Conservation (phyloP, 2,329 filamentous ascomycete species). For the Akanthomyces lecanii region DNA sequence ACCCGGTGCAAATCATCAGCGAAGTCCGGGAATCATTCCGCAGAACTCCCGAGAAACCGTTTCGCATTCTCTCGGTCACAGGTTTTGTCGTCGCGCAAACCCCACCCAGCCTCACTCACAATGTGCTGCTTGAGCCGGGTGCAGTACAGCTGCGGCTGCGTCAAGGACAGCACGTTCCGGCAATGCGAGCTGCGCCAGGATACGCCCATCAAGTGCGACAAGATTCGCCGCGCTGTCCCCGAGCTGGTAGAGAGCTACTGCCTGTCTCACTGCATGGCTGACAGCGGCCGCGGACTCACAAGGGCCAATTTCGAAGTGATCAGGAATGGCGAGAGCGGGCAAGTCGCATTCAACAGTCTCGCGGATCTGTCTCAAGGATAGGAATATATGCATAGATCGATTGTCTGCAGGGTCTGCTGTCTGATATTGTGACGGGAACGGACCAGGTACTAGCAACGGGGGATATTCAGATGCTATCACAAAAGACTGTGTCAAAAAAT, state of each 20-base stretch:
- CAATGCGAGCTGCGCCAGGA: neutral
- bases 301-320: neutral
- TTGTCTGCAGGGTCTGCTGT: too few relatives aligned
- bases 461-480: neutral
- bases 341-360: neutral
- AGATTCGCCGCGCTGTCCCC: neutral
- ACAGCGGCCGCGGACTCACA: neutral
- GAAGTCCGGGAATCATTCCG: too few relatives aligned
- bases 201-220: constrained; percentile 12
- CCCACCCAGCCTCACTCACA: neutral
- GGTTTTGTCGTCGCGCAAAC: neutral
- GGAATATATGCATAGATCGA: neutral
- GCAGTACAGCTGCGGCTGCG: constrained; percentile 7
- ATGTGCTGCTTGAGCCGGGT: constrained; percentile 6
- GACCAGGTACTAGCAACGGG: neutral
- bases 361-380: neutral
- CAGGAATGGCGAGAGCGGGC: neutral
- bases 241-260: neutral
- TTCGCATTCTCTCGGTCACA: too few relatives aligned
- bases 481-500: too few relatives aligned
- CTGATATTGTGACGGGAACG: too few relatives aligned
- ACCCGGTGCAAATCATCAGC: too few relatives aligned
- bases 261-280: constrained; percentile 2
- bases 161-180: neutral
- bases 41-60: too few relatives aligned